Conservation (phyloP, 371 early-diverging fungal genomes). For the Apophysomyces ossiformis region DNA sequence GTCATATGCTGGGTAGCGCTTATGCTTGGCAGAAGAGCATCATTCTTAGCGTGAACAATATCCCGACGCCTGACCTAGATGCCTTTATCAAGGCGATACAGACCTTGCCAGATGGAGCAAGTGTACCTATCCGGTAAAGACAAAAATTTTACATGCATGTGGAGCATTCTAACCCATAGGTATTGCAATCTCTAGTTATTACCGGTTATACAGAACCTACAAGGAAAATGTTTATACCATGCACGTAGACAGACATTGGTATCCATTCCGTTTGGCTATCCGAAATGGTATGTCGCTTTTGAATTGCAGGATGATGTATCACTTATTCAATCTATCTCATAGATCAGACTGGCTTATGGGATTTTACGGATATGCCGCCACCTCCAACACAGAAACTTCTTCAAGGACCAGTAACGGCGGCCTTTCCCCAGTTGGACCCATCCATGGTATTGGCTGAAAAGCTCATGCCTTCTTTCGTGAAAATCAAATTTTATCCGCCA, state of each 20-base stretch:
- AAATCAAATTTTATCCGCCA: slow-evolving; percentile 74
- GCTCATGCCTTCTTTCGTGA: slow-evolving; percentile 76
- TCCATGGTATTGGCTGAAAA: slow-evolving; percentile 64
- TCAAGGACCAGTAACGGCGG: slow-evolving; percentile 61
- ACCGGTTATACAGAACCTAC: slow-evolving; percentile 68
- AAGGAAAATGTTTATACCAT: slow-evolving; percentile 78
- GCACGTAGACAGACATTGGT: slow-evolving; percentile 86
- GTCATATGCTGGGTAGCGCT: slow-evolving; percentile 70
- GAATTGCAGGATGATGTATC: background rate
- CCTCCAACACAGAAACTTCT: slow-evolving; percentile 56
- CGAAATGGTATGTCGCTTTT: slow-evolving; percentile 65
- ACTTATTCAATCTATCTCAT: background rate
- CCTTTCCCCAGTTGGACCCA: slow-evolving; percentile 60
- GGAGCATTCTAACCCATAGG: background rate
- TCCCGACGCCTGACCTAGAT: slow-evolving; percentile 79
- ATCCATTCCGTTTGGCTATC: slow-evolving; percentile 70
- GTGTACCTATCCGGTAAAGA: slow-evolving; percentile 70
- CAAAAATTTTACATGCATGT: background rate
- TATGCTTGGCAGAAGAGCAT: slow-evolving; percentile 69
- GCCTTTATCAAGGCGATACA: slow-evolving; percentile 74
- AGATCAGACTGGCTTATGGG: slow-evolving; percentile 84
- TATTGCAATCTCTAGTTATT: slow-evolving; percentile 46
- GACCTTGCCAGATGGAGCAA: slow-evolving; percentile 74
- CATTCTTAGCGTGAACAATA: slow-evolving; percentile 69
- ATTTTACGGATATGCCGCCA: slow-evolving; percentile 70